Base-by-base conservation (phyloP, 176 grass and related monocot species). In the Aegilops sharonensis region DNA sequence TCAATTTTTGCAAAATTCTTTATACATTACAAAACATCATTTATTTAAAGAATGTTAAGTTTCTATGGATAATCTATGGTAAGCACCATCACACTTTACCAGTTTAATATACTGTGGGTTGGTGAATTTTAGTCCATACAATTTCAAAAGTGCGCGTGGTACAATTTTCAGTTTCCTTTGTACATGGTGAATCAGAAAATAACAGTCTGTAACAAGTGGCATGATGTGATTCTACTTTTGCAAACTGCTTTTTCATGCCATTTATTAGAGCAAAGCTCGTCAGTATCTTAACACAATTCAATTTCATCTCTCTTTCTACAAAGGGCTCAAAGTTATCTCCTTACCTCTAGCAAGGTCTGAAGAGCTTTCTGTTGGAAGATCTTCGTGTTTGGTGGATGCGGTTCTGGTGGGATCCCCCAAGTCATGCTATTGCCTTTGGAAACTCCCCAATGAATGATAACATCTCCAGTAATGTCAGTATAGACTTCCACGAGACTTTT, bases 371-470 rank as follows among this genome's bases (percentile, higher is more conserved):
- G 87, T 86, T 87, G 60, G 85, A 95, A 95, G 20, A 90, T 81
- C 86, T 80, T 95, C 2, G 94, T 98, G 83, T 79, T 57, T 48
- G 88, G 88, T 86, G 97, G 97, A 89, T 98, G 91, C 74, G 97
- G 97, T 25, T 89, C 81, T 62, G 91, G 78, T 27, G 97, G 97
- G 62, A 95, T 91, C 81, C 87, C 91, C 97, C 97, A 98, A 64
- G 90, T 86, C 80, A 87, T 89, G 29, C 45, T 90, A 81, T 94
- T 89, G 57, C 86, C 84, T 91, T 82, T 92, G 81, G 86, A 94
- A 80, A 95, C 90, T 84, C 97, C 97, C 97, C 97, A 98, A 85
- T 95, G 97, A 81, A 98, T 78, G 68, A 90, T 75, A 86, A 98
- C 92, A 88, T 94, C 84, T 73, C 92, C 97, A 88, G 94, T 89